These are phyloP conservation scores for Calonectria pseudoturangicola DNA, from an alignment of 2,329 filamentous ascomycete species.

Conservation along the genomic window DNA sequence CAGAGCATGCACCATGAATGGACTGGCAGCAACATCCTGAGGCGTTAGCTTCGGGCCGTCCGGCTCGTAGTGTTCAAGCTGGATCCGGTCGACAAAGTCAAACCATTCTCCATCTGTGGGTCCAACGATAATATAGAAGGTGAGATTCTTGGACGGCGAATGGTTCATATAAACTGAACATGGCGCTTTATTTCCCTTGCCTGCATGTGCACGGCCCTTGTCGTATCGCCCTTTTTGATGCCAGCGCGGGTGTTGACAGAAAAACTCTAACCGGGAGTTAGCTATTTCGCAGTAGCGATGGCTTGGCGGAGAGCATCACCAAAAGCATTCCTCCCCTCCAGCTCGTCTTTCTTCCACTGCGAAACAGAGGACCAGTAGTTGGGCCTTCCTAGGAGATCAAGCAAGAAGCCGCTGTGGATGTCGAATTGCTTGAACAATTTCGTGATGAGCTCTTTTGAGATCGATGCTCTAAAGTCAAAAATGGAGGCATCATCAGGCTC, in stretches of 20 bases:
- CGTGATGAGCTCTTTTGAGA: not conserved
- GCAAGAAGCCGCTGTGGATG: constrained; percentile 12
- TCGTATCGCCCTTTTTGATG: constrained; percentile 7
- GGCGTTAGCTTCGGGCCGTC: not conserved
- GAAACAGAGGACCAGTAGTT: constrained; percentile 24
- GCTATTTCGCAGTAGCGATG: not conserved
- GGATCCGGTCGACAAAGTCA: constrained; percentile 9
- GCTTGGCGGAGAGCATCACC: not conserved
- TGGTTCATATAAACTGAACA: constrained; percentile 21
- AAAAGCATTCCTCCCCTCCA: not conserved
- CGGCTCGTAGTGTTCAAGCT: not conserved
- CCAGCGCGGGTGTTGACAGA: constrained; percentile 17
- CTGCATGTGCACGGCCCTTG: constrained; percentile 2
- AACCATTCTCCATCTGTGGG: constrained; percentile 5
- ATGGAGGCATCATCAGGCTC: constrained; percentile 3
- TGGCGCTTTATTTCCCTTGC: constrained; percentile 15
- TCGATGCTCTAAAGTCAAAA: not conserved
- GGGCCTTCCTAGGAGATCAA: constrained; percentile 17
- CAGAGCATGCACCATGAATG: constrained; percentile 1
- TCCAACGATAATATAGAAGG: not conserved
- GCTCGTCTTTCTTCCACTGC: constrained; percentile 18
- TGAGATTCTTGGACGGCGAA: constrained; percentile 4
- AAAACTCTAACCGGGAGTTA: constrained; percentile 17
- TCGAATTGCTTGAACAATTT: not conserved
- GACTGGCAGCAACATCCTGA: not conserved